Evolutionary conservation across 164 flowering plant species (phyloP).

Genomic region (Stephania cephalantha): DNA sequence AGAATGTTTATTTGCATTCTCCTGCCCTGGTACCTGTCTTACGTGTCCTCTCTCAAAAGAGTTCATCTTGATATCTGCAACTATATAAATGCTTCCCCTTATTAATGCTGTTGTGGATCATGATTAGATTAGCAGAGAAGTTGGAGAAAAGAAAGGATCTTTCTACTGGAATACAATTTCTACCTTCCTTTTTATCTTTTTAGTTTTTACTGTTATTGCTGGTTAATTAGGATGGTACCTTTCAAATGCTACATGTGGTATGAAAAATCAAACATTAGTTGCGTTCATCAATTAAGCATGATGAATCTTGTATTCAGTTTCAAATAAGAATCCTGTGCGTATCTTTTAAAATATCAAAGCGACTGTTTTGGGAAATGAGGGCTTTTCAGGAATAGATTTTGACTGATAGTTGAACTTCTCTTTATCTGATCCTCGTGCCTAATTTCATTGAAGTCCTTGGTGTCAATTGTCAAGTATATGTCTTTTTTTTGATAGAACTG

Average conservation of each 20-base stretch:
- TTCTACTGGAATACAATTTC: background rate
- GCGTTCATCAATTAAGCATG: background rate
- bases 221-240: background rate
- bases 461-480: background rate
- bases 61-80: background rate
- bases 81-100: background rate
- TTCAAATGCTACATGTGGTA: background rate
- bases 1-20: background rate
- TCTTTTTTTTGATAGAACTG: too few relatives aligned
- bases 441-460: background rate
- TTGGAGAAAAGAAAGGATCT: background rate
- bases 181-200: background rate
- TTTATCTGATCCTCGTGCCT: background rate
- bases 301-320: background rate
- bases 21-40: background rate
- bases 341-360: background rate
- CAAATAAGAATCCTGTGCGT: background rate
- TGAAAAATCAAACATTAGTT: background rate
- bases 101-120: background rate
- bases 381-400: background rate
- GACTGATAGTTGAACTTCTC: background rate
- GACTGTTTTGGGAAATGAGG: background rate
- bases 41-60: background rate
- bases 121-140: background rate
- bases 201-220: background rate